phyloP scores from a whole-genome alignment of 495 filamentous ascomycete species.

The Corynascus novoguineensis region DNA sequence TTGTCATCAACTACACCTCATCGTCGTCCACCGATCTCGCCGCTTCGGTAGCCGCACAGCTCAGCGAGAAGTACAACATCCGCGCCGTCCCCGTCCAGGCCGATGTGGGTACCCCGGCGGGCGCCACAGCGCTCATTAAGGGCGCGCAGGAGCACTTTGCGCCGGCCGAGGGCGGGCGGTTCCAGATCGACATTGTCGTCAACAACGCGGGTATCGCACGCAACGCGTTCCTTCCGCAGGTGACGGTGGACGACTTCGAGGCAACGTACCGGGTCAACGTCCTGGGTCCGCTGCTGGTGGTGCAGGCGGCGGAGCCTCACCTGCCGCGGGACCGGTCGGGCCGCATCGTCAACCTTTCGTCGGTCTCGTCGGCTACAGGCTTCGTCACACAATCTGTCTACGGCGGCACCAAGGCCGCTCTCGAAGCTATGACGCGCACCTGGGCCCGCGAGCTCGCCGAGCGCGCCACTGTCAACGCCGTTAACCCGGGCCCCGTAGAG shows the following conservation, averaged over 20 bases:
- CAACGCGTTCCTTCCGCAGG: slow-evolving; percentile 55
- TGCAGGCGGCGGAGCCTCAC: slow-evolving; percentile 62
- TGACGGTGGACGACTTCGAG: slow-evolving; percentile 57
- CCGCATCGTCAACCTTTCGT: slow-evolving; percentile 73
- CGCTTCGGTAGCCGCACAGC: slow-evolving; percentile 32
- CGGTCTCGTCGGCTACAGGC: slow-evolving; percentile 62
- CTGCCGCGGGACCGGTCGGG: slow-evolving; percentile 70
- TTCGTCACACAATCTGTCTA: slow-evolving; percentile 72
- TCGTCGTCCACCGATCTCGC: slow-evolving; percentile 27
- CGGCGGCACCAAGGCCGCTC: slow-evolving; percentile 80
- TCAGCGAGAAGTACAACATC: slow-evolving; percentile 40
- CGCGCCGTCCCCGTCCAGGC: slow-evolving; percentile 36
- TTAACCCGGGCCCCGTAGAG: slow-evolving; percentile 84
- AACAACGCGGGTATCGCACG: slow-evolving; percentile 77
- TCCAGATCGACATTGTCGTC: slow-evolving; percentile 80
- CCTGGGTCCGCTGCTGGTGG: slow-evolving; percentile 73
- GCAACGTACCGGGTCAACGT: slow-evolving; percentile 78
- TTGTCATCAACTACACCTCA: slow-evolving; percentile 69
- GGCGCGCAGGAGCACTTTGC: slow-evolving; percentile 28
- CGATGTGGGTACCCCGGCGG: slow-evolving; percentile 39
- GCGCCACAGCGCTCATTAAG: slow-evolving; percentile 34
- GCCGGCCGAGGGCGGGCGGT: slow-evolving; percentile 23
- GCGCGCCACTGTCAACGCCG: slow-evolving; percentile 72
- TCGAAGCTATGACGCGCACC: slow-evolving; percentile 89
- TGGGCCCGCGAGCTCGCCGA: slow-evolving; percentile 80